Conservation (phyloP, 768 basidiomycete genomes). For the Pisolithus microcarpus region DNA sequence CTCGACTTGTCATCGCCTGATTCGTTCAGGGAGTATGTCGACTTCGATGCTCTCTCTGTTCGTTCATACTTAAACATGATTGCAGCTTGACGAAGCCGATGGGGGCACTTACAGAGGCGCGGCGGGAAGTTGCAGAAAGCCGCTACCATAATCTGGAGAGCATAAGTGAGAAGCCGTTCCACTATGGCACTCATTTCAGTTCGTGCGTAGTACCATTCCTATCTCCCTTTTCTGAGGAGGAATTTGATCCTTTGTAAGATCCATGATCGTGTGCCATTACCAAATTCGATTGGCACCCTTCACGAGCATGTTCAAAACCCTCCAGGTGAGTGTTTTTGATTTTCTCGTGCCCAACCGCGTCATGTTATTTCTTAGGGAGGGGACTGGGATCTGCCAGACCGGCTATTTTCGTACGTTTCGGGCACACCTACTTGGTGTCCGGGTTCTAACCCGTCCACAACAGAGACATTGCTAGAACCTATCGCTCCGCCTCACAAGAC, state of each 20-base stretch:
- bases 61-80: neutral
- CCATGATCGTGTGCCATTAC: conserved; percentile 96
- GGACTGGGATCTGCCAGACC: conserved; percentile 89
- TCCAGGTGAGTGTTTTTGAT: conserved; percentile 41
- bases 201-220: conserved; percentile 32
- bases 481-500: conserved; percentile 78
- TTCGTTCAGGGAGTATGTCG: conserved; percentile 66
- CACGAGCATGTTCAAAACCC: conserved; percentile 90
- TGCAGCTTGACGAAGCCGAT: conserved; percentile 79
- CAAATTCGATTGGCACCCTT: conserved; percentile 85
- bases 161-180: conserved; percentile 83
- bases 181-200: conserved; percentile 92
- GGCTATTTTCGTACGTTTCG: conserved; percentile 60
- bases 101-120: conserved; percentile 75
- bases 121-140: conserved; percentile 67
- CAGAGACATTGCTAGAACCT: conserved; percentile 75
- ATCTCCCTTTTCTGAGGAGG: neutral
- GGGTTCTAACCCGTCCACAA: conserved; percentile 4
- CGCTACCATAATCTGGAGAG: conserved; percentile 71
- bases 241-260: conserved; percentile 24
- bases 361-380: conserved; percentile 54
- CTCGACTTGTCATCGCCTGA: conserved; percentile 57
- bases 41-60: neutral
- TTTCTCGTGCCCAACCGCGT: neutral
- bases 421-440: neutral